Conservation (phyloP, 2,329 filamentous ascomycete species). For the Orbilia javanica region DNA sequence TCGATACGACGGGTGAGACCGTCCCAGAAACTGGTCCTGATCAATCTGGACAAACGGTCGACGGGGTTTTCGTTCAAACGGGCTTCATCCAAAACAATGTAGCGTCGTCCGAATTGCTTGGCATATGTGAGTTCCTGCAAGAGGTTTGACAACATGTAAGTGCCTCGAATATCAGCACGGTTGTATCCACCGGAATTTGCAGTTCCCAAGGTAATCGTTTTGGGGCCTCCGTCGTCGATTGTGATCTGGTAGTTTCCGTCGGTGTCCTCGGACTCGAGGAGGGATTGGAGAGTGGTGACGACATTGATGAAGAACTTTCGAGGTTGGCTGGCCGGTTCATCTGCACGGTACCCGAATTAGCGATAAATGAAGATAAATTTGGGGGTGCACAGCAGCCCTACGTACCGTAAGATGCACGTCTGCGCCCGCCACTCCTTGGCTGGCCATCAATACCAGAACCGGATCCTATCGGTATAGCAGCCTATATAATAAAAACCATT, state of each 20-base stretch:
- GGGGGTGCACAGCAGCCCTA: background rate
- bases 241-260: conserved; percentile 97
- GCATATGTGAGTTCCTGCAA: conserved; percentile 94
- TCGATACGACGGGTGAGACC: conserved; percentile 91
- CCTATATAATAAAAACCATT: conserved; percentile 20
- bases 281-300: conserved; percentile 81
- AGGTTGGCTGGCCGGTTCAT: conserved; percentile 77
- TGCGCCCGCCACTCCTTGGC: conserved; percentile 44
- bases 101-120: conserved; percentile 87
- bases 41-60: conserved; percentile 84
- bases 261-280: conserved; percentile 89
- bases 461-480: conserved; percentile 44
- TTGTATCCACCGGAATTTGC: conserved; percentile 87
- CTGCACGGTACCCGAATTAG: conserved; percentile 67
- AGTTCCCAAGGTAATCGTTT: conserved; percentile 87
- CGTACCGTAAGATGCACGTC: conserved; percentile 64
- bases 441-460: conserved; percentile 42
- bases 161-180: conserved; percentile 90
- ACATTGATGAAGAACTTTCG: conserved; percentile 90
- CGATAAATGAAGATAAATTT: background rate
- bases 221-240: conserved; percentile 93
- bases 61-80: conserved; percentile 96
- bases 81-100: conserved; percentile 90
- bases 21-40: conserved; percentile 92
- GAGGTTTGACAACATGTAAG: conserved; percentile 96